Conservation (phyloP, 257 asterid genomes). For the Solanum sejunctum region DNA sequence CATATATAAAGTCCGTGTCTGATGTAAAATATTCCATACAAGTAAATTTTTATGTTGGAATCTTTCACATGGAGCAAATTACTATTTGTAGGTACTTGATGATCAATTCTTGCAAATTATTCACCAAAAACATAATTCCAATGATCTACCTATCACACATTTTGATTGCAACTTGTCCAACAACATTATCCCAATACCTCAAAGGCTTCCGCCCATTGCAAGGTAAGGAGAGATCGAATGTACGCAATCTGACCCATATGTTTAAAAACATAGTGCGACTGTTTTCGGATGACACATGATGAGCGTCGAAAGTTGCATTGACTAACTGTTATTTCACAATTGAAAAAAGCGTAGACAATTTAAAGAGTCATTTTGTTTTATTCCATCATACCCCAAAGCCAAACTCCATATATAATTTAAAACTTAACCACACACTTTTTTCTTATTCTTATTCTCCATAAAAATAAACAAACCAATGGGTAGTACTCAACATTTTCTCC, state of each 20-base stretch:
- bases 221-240: no score
- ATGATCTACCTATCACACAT: neutral
- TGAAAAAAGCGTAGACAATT: no score
- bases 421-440: neutral
- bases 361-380: no score
- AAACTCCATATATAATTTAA: neutral
- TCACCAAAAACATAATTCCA: neutral
- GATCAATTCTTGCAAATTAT: neutral
- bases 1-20: rapidly evolving
- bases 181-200: no score
- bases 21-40: no score
- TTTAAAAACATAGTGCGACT: no score
- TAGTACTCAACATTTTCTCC: neutral
- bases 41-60: neutral
- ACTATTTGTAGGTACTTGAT: neutral
- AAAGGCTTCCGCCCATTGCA: no score
- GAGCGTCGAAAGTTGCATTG: no score
- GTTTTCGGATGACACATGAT: no score
- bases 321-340: no score
- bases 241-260: no score
- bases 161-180: neutral
- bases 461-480: neutral
- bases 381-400: no score
- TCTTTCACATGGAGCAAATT: neutral
- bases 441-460: neutral